Conservation (phyloP, 139 green algal species). For the Chlorella sp. region DNA sequence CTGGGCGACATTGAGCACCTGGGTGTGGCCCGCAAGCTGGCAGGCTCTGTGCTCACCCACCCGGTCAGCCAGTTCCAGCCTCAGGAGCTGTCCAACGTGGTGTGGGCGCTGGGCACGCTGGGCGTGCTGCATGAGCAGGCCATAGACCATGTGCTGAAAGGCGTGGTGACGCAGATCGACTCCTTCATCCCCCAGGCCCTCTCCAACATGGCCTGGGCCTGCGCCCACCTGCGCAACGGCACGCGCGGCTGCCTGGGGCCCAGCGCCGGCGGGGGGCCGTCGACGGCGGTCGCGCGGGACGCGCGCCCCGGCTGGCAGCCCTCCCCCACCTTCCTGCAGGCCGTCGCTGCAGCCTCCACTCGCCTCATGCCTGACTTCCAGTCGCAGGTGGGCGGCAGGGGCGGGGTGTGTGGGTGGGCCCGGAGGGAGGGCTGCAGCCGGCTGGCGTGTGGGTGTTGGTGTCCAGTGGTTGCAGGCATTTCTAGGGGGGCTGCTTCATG, state of each 20-base stretch:
- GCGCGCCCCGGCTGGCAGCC: conserved; percentile 26
- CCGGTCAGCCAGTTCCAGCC: background rate
- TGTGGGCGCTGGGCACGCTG: conserved; percentile 48
- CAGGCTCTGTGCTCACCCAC: background rate
- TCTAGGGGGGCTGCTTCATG: no score
- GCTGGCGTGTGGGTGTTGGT: no score
- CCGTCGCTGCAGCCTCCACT: conserved; percentile 18
- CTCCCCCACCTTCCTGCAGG: conserved; percentile 36
- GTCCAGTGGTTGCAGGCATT: background rate
- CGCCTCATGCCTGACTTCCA: conserved; percentile 36
- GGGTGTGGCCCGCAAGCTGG: background rate
- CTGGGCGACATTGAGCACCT: conserved; percentile 7
- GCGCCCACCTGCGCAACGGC: conserved; percentile 45
- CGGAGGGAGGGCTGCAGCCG: background rate
- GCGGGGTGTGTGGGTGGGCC: background rate
- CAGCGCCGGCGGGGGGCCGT: background rate
- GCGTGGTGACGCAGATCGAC: conserved; percentile 20
- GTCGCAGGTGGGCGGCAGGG: background rate
- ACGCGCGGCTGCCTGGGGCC: conserved; percentile 19
- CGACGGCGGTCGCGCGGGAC: background rate
- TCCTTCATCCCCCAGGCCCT: conserved; percentile 54
- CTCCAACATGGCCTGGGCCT: conserved; percentile 60
- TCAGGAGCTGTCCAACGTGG: conserved; percentile 50
- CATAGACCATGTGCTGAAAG: conserved; percentile 28
- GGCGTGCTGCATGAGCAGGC: conserved; percentile 3